A percentile compares a stretch with the other conserved stretches of the same genome.
Conservation (phyloP, 768 basidiomycete genomes). For the Coprinopsis cinerea region DNA sequence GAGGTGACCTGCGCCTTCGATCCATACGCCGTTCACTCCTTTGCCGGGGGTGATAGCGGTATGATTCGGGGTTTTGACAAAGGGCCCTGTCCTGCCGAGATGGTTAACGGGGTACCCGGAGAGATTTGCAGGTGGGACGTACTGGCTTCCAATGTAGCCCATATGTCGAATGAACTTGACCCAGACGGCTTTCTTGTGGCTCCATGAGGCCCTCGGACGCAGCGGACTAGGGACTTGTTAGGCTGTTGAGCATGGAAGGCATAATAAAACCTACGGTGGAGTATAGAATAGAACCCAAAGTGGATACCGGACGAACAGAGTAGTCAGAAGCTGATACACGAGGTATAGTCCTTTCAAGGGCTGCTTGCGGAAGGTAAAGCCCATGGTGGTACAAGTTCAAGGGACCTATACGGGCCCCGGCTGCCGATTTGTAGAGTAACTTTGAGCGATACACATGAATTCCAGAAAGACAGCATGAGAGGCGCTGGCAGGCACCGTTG, state of each 20-base stretch:
- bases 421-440: too few relatives aligned
- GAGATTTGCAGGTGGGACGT: conserved; percentile 7
- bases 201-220: conserved; percentile 45
- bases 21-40: conserved; percentile 45
- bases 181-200: conserved; percentile 31
- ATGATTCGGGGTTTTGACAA: conserved; percentile 29
- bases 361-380: conserved; percentile 32
- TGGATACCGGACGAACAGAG: conserved; percentile 40
- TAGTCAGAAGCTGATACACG: conserved; percentile 33
- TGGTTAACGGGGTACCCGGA: background rate
- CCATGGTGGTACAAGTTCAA: conserved; percentile 27
- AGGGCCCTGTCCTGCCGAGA: conserved; percentile 28
- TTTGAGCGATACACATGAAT: too few relatives aligned
- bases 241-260: too few relatives aligned
- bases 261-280: conserved; percentile 25
- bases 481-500: conserved; percentile 18
- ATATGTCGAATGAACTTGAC: conserved; percentile 30
- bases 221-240: conserved; percentile 27
- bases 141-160: conserved; percentile 23
- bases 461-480: too few relatives aligned
- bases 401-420: conserved; percentile 16
- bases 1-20: conserved; percentile 35
- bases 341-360: conserved; percentile 47
- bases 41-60: conserved; percentile 33
- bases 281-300: conserved; percentile 38